Evolutionary conservation across 2,329 filamentous ascomycete species (phyloP), one percentile per base, ranked within the genome.

Genomic region (Aspergillus quadricinctus): DNA sequence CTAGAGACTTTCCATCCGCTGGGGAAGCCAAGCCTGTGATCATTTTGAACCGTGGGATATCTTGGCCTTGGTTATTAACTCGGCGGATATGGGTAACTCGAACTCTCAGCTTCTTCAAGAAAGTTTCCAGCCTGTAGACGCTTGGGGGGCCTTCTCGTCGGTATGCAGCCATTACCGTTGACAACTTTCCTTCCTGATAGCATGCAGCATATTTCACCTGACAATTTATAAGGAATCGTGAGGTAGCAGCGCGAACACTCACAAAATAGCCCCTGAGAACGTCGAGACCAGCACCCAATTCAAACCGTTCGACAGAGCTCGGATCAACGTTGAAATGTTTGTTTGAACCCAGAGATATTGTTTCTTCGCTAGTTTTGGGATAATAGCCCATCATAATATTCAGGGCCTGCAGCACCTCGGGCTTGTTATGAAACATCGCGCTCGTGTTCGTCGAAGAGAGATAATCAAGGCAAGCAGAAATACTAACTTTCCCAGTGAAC

Each of bases 131-230:
- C 17, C 60, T 64, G 52, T 61, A 62, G 5, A 49, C 50, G 41
- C 61, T 63, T 3, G 53, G 59, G 60, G 59, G 41, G 60, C 65
- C 43, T 54, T 57, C 63, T 3, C 57, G 56, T 9, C 67, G 65
- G 48, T 72, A 72, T 25, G 68, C 65, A 0, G 52, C 35, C 8
- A 81, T 75, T 0, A 81, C 55, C 0, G 61, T 31, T 3, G 51
- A 53, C 21, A 86, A 67, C 2, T 71, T 68, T 0, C 75, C 75
- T 2, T 75, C 63, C 60, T 81, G 76, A 68, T 84, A 85, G 64
- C 84, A 87, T 0, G 83, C 82, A 2, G 78, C 77, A 48, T 81
- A 81, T 8, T 82, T 82, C 27, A 87, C 83, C 56, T 88, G 86
- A 3, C 88, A 73, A 55, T 88, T 88, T 10, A 88, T 68, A 0